Evolutionary conservation across 139 green algal species (phyloP).

Genomic region (Deuterostichococcus epilithicus): DNA sequence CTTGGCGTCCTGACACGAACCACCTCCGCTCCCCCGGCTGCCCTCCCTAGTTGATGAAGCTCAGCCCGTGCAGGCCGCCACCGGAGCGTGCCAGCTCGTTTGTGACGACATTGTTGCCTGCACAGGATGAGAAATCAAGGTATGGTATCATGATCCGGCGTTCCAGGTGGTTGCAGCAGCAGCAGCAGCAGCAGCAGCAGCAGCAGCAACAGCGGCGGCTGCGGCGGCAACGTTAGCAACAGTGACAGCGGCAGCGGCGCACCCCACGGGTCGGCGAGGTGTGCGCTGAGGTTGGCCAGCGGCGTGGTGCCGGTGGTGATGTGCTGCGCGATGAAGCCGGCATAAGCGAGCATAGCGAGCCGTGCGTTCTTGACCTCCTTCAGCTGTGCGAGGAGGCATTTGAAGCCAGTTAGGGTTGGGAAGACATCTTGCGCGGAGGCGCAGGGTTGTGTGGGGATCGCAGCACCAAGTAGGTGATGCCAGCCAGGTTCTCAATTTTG

Average conservation of each 20-base stretch:
- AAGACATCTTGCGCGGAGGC: neutral
- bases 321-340: conserved; percentile 34
- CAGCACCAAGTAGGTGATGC: too few relatives aligned
- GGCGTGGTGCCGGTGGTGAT: conserved; percentile 52
- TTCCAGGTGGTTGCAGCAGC: too few relatives aligned
- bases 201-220: too few relatives aligned
- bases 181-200: too few relatives aligned
- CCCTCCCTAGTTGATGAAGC: neutral
- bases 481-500: too few relatives aligned
- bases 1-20: too few relatives aligned
- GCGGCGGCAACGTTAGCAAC: neutral
- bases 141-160: too few relatives aligned
- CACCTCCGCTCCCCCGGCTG: too few relatives aligned
- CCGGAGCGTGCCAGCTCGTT: neutral
- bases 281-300: conserved; percentile 43
- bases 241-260: too few relatives aligned
- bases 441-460: too few relatives aligned
- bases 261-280: neutral
- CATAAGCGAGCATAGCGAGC: conserved; percentile 58
- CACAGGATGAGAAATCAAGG: neutral
- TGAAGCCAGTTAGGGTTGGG: neutral
- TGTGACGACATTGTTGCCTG: neutral
- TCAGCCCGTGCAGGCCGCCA: neutral
- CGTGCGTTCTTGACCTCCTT: conserved; percentile 9
- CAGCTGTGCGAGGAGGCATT: conserved; percentile 2